Evolutionary conservation across 805 yeast genomes (phyloP).

Genomic region (Wickerhamiella hasegawae): DNA sequence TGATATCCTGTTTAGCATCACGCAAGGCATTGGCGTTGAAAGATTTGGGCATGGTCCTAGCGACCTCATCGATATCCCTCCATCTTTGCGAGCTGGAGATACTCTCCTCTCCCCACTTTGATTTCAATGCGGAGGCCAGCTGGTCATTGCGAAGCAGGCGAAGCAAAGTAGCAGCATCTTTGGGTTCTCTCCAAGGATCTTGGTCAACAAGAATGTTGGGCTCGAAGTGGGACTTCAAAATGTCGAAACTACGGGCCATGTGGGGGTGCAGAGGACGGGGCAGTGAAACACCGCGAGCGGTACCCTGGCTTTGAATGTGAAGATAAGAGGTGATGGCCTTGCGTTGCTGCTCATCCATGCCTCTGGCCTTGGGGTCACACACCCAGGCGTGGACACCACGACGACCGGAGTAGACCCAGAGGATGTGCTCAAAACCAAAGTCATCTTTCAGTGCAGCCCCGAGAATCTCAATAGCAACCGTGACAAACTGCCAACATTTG

Average conservation of each 20-base stretch:
- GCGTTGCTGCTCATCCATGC: conserved; percentile 55
- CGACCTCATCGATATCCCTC: conserved; percentile 43
- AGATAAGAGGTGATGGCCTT: conserved; percentile 71
- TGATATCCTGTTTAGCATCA: conserved; percentile 69
- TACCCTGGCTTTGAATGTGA: conserved; percentile 44
- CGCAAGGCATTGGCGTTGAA: conserved; percentile 33
- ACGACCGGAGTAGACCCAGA: conserved; percentile 97
- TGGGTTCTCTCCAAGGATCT: conserved; percentile 39
- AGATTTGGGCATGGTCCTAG: conserved; percentile 24
- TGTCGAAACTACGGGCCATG: conserved; percentile 49
- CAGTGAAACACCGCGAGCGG: conserved; percentile 32
- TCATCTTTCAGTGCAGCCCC: conserved; percentile 63
- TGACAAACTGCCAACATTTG: conserved; percentile 88
- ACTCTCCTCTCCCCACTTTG: conserved; percentile 40
- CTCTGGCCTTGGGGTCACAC: conserved; percentile 69
- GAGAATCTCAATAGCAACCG: conserved; percentile 64
- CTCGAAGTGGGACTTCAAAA: conserved; percentile 47
- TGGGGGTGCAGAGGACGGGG: conserved; percentile 85
- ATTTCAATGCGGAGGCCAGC: conserved; percentile 29
- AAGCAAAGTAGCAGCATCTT: conserved; percentile 35
- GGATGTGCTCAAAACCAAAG: conserved; percentile 70
- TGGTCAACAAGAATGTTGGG: conserved; percentile 61
- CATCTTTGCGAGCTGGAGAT: conserved; percentile 53
- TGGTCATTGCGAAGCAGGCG: conserved; percentile 44
- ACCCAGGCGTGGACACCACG: conserved; percentile 99